phyloP scores from a whole-genome alignment of 2,329 filamentous ascomycete species.

The Chalaropsis ovoidea region DNA sequence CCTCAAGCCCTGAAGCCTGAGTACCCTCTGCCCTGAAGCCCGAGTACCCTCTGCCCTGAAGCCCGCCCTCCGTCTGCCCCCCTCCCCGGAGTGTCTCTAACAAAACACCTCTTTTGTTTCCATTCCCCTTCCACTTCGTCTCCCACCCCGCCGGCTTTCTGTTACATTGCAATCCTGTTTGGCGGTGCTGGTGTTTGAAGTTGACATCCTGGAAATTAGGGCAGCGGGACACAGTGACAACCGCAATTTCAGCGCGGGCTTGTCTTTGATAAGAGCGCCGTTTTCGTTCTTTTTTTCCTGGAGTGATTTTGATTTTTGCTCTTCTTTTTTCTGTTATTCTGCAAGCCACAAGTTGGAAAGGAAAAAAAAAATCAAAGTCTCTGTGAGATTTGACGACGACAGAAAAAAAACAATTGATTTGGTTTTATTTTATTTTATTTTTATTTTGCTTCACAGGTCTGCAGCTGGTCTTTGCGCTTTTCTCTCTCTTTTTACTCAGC shows the following conservation, averaged over 20 bases:
- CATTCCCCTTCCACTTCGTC: background rate
- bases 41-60: no score
- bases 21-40: no score
- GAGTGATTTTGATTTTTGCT: background rate
- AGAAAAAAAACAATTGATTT: no score
- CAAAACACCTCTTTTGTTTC: background rate
- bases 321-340: background rate
- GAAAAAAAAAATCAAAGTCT: background rate
- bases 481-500: background rate
- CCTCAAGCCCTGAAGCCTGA: no score
- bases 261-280: background rate
- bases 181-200: conserved; percentile 11
- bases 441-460: background rate
- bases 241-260: background rate
- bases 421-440: background rate
- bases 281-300: background rate
- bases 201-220: conserved; percentile 14
- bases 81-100: background rate
- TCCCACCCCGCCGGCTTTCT: background rate
- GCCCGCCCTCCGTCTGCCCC: background rate
- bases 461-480: conserved; percentile 12
- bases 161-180: conserved; percentile 14
- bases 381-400: background rate
- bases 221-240: background rate
- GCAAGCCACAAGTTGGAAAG: no score